These are phyloP conservation scores for Rhizopogon vinicolor DNA, from an alignment of 768 basidiomycete species.

Conservation along the genomic window DNA sequence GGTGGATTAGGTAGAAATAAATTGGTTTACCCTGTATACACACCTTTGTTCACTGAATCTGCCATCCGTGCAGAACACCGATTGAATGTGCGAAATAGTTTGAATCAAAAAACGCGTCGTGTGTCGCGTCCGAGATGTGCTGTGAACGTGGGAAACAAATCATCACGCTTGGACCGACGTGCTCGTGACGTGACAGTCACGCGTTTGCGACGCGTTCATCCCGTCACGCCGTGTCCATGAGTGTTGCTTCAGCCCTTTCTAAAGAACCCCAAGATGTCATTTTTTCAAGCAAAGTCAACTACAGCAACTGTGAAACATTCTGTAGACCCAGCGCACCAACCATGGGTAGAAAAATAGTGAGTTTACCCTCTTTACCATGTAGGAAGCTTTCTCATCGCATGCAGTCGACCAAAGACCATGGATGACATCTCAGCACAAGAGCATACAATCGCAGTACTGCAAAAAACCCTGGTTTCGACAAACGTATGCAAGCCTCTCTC, in stretches of 20 bases:
- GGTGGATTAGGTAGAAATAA: slow-evolving; percentile 3
- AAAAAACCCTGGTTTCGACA: slow-evolving; percentile 85
- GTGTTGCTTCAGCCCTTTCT: background rate
- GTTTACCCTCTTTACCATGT: slow-evolving; percentile 16
- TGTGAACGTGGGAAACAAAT: slow-evolving; percentile 27
- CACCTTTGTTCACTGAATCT: slow-evolving; percentile 5
- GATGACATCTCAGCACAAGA: slow-evolving; percentile 98
- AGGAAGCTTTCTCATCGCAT: slow-evolving; percentile 4
- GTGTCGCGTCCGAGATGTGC: slow-evolving; percentile 11
- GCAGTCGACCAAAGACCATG: slow-evolving; percentile 93
- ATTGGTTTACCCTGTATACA: slow-evolving; percentile 9
- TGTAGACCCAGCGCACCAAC: slow-evolving; percentile 61
- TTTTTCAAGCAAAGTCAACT: slow-evolving; percentile 51
- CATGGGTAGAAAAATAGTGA: slow-evolving; percentile 99
- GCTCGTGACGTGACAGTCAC: slow-evolving; percentile 36
- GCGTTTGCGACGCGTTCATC: slow-evolving; percentile 40
- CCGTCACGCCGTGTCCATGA: background rate
- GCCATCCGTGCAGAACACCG: slow-evolving; percentile 14
- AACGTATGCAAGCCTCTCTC: slow-evolving; percentile 55
- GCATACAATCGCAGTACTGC: slow-evolving; percentile 88
- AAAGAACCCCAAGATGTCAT: slow-evolving; percentile 44
- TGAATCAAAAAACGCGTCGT: slow-evolving; percentile 13
- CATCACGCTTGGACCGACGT: slow-evolving; percentile 17
- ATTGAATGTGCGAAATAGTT: slow-evolving; percentile 5
- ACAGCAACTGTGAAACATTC: slow-evolving; percentile 40